These are phyloP conservation scores for Magnusiomyces sp. DNA, from an alignment of 1,139 yeast genomes.

Conservation along the genomic window DNA sequence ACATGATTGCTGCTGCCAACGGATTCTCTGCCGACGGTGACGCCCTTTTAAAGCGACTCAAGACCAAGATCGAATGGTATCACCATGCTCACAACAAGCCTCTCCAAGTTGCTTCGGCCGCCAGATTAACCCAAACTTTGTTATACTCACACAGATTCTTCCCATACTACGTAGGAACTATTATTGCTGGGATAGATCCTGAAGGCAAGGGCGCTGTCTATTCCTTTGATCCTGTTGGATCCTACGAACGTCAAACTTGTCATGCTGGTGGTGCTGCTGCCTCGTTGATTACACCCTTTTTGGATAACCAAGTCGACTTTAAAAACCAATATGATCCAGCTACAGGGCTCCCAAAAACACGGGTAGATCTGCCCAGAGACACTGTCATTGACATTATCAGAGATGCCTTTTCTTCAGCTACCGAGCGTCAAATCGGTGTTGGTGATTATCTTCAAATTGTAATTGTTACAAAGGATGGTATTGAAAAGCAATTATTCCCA, in stretches of 20 bases:
- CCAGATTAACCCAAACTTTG: conserved; percentile 84
- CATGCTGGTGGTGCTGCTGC: conserved; percentile 99
- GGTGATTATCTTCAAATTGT: conserved; percentile 92
- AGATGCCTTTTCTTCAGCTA: conserved; percentile 92
- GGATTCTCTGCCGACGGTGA: conserved; percentile 96
- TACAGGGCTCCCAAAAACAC: conserved; percentile 51
- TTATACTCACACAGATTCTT: conserved; percentile 89
- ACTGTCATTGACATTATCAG: conserved; percentile 81
- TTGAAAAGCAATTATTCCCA: conserved; percentile 71
- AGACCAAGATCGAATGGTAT: conserved; percentile 82
- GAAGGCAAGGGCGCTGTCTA: conserved; percentile 93
- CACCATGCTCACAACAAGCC: conserved; percentile 80
- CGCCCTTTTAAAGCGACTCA: conserved; percentile 70
- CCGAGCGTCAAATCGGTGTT: conserved; percentile 96
- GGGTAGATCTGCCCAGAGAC: conserved; percentile 62
- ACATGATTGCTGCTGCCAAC: conserved; percentile 80
- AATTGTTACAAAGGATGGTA: conserved; percentile 90
- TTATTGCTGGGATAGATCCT: conserved; percentile 89
- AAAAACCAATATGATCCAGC: conserved; percentile 84
- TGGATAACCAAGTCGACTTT: conserved; percentile 93
- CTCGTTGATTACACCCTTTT: conserved; percentile 89
- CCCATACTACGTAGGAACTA: conserved; percentile 94
- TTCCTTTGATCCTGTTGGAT: conserved; percentile 96
- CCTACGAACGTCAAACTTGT: conserved; percentile 94
- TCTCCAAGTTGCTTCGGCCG: conserved; percentile 64